Evolutionary conservation across 73 alveolate genomes (phyloP).

Genomic region (Paramecium sexaurelia): DNA sequence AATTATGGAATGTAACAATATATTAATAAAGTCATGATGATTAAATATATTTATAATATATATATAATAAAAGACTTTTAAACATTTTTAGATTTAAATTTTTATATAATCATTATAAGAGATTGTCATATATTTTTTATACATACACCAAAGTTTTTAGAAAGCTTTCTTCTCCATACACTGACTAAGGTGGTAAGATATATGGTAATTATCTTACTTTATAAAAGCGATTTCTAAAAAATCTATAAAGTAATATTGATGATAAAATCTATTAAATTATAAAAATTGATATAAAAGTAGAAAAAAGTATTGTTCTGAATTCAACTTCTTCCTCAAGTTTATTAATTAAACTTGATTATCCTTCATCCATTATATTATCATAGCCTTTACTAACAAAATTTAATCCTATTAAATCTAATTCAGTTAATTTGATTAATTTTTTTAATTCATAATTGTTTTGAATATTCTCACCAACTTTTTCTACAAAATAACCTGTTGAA

Average conservation of each 20-base stretch:
- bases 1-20: too few relatives aligned
- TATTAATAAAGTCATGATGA: too few relatives aligned
- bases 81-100: too few relatives aligned
- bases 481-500: background rate
- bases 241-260: background rate
- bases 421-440: background rate
- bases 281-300: background rate
- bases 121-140: constrained; percentile 38
- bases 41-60: too few relatives aligned
- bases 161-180: constrained; percentile 52
- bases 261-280: background rate
- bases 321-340: background rate
- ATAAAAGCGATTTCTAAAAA: constrained; percentile 14
- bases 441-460: background rate
- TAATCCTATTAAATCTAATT: background rate
- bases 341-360: background rate
- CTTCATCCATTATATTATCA: background rate
- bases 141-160: constrained; percentile 21
- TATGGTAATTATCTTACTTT: constrained; percentile 35
- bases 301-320: background rate
- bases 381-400: background rate
- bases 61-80: too few relatives aligned
- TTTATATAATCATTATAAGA: background rate
- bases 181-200: constrained; percentile 38
- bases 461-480: background rate